Evolutionary conservation across 176 grass and related monocot species (phyloP).

Genomic region (Avena insularis): DNA sequence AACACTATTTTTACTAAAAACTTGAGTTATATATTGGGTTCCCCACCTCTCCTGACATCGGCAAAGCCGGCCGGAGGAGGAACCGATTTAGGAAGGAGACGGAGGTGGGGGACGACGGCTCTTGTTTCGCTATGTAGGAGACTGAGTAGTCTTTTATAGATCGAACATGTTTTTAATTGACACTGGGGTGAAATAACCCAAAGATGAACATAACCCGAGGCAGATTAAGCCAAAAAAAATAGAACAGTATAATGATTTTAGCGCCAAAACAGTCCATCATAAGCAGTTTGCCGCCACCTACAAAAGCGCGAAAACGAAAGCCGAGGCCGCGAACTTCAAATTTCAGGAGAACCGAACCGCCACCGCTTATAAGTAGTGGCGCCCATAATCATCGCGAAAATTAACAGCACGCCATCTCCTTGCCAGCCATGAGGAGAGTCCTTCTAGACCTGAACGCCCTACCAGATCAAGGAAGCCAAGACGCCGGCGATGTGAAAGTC

Average conservation of each 20-base stretch:
- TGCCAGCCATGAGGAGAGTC: neutral
- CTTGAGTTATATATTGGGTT: too few species aligned
- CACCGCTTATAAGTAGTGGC: neutral
- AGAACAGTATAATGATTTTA: neutral
- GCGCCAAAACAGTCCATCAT: neutral
- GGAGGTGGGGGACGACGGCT: too few species aligned
- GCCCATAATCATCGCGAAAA: neutral
- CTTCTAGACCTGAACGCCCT: neutral
- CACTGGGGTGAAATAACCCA: too few species aligned
- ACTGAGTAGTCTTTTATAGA: too few species aligned
- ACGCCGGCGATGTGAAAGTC: neutral
- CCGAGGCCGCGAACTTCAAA: neutral
- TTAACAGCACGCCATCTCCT: neutral
- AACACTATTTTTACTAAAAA: too few species aligned
- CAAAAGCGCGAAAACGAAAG: neutral
- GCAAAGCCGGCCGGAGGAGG: too few species aligned
- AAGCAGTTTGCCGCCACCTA: neutral
- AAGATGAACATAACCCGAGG: too few species aligned
- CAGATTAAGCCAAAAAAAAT: too few species aligned
- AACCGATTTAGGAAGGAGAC: too few species aligned
- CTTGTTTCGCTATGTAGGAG: too few species aligned
- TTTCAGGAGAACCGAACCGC: neutral
- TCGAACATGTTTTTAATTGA: too few species aligned
- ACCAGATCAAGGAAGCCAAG: neutral
- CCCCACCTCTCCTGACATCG: too few species aligned